Base-by-base conservation (phyloP, 176 grass and related monocot species). In the Juncus inflexus region DNA sequence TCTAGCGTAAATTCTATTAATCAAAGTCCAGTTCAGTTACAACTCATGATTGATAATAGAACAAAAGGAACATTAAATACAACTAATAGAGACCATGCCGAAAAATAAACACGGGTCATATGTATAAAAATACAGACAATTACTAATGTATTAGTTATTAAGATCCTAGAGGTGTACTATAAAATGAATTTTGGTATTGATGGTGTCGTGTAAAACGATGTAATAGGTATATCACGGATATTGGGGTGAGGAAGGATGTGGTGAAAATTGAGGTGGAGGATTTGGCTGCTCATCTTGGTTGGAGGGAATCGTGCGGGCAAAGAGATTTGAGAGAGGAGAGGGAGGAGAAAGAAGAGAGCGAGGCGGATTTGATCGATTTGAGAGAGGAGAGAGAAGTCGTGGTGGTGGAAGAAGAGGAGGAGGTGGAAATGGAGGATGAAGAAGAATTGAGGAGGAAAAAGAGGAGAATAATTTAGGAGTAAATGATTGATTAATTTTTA, bases 181-280 rank as follows among this genome's bases (percentile, higher is more conserved):
- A 28, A 28, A 28, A 28, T 28, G 19, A 28, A 28, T 28, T 28
- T 28, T 28, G 19, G 19, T 28, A 28, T 28, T 28, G 19, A 28
- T 28, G 19, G 19, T 28, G 19, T 28, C 19, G 19, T 28, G 19
- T 28, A 28, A 28, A 28, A 28, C 19, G 19, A 28, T 28, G 19
- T 28, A 28, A 28, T 28, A 28, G 19, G 43, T 96, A 96, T 80
- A 87, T 96, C 55, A 90, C 91, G 7, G 91, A 90, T 63, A 78
- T 96, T 13, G 91, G 91, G 56, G 91, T 96, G 37, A 83, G 91
- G 49, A 96, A 90, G 73, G 91, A 96, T 59, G 87, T 87, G 5
- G 74, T 81, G 2, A 96, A 85, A 64, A 72, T 90, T 10, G 81
- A 83, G 41, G 87, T 96, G 64, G 87, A 90, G 70, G 78, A 84